Evolutionary conservation across 2,329 filamentous ascomycete genomes (phyloP).

Genomic region (Cytospora mali): DNA sequence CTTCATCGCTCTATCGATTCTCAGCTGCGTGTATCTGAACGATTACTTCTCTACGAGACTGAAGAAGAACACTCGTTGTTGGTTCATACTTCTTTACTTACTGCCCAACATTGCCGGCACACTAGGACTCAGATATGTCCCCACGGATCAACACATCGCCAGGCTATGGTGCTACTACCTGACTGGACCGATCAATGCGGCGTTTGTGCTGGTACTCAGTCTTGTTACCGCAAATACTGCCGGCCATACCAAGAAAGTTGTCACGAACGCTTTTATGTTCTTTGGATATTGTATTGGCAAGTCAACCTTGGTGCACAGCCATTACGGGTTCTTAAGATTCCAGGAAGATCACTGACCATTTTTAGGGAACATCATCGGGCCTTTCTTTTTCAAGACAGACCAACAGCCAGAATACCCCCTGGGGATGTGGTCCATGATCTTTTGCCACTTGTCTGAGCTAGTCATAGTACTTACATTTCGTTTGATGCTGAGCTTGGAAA

Average conservation of each 20-base stretch:
- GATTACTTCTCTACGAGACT: constrained; percentile 31
- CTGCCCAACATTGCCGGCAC: constrained; percentile 55
- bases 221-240: constrained; percentile 34
- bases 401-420: constrained; percentile 64
- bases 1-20: constrained; percentile 35
- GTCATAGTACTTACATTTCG: constrained; percentile 51
- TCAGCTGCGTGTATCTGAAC: constrained; percentile 31
- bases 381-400: constrained; percentile 59
- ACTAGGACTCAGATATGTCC: constrained; percentile 55
- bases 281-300: constrained; percentile 29
- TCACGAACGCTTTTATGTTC: constrained; percentile 25
- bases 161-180: constrained; percentile 58
- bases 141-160: constrained; percentile 45
- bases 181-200: constrained; percentile 57
- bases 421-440: constrained; percentile 63
- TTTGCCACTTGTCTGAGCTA: constrained; percentile 58
- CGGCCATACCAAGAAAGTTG: constrained; percentile 33
- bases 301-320: constrained; percentile 27
- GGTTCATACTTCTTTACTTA: constrained; percentile 51
- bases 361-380: constrained; percentile 62
- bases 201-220: constrained; percentile 50
- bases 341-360: constrained; percentile 56
- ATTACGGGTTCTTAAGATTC: constrained; percentile 36
- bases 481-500: constrained; percentile 53
- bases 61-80: constrained; percentile 32